Evolutionary conservation across 2,329 filamentous ascomycete species (phyloP).

Genomic region (Sporothrix euskadiensis): DNA sequence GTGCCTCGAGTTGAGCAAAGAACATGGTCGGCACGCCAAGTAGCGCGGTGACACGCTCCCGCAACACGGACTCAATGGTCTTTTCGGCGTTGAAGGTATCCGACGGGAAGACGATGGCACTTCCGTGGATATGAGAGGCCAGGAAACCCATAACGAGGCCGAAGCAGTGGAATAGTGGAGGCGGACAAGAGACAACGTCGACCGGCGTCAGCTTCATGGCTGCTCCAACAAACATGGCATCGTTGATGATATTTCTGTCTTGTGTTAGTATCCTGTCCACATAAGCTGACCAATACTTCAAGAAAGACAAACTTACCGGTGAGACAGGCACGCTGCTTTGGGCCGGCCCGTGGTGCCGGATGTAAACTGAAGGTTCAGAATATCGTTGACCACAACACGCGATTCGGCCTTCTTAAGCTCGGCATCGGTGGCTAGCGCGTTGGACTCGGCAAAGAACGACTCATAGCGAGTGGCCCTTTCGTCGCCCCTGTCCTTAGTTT

Average conservation of each 20-base stretch:
- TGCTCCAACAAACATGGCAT: neutral
- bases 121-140: neutral
- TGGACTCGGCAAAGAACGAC: neutral
- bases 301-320: neutral
- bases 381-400: neutral
- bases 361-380: neutral
- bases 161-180: neutral
- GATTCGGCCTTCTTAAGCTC: neutral
- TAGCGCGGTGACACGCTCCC: constrained; percentile 70
- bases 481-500: neutral
- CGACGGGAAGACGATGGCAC: neutral
- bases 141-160: neutral
- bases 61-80: constrained; percentile 65
- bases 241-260: neutral
- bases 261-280: neutral
- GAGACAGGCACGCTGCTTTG: neutral
- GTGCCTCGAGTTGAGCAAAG: constrained; percentile 26
- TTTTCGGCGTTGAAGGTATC: constrained; percentile 62
- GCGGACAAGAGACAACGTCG: neutral
- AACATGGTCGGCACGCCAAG: constrained; percentile 87
- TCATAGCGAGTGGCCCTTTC: neutral
- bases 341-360: neutral
- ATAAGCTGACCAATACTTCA: neutral
- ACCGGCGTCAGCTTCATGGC: neutral
- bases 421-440: neutral